Evolutionary conservation across 2,329 filamentous ascomycete species (phyloP).

Genomic region (Alternaria arbusti): DNA sequence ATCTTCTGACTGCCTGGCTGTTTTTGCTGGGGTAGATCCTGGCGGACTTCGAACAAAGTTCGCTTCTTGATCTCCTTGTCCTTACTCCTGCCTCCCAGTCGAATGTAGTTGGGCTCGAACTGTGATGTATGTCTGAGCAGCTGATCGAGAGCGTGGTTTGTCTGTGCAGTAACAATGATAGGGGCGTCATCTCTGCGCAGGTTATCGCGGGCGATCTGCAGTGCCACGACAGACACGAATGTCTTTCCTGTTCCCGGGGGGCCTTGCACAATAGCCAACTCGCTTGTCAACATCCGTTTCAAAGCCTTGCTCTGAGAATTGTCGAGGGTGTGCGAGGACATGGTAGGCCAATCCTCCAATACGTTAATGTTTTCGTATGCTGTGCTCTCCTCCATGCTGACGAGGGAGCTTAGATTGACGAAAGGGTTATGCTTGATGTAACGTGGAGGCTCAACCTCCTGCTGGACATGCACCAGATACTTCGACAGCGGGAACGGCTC

Average conservation of each 20-base stretch:
- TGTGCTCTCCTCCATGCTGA: conserved; percentile 46
- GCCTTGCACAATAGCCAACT: conserved; percentile 80
- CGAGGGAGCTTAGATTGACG: conserved; percentile 58
- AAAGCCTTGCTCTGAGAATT: conserved; percentile 73
- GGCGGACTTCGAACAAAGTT: conserved; percentile 69
- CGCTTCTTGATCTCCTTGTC: conserved; percentile 69
- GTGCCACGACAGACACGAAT: conserved; percentile 74
- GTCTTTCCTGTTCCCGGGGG: conserved; percentile 85
- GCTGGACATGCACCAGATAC: conserved; percentile 62
- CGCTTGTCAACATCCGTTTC: conserved; percentile 71
- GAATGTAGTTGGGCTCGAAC: conserved; percentile 68
- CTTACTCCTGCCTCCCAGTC: conserved; percentile 73
- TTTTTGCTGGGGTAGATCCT: conserved; percentile 24
- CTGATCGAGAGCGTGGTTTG: conserved; percentile 90
- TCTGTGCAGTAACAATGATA: conserved; percentile 82
- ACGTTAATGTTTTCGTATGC: conserved; percentile 60
- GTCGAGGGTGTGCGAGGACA: conserved; percentile 64
- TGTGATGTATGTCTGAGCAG: conserved; percentile 69
- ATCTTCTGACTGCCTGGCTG: conserved; percentile 48
- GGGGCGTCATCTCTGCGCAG: conserved; percentile 64
- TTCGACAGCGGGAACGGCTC: conserved; percentile 69
- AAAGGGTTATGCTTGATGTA: conserved; percentile 60
- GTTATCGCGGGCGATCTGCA: conserved; percentile 70
- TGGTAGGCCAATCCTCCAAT: conserved; percentile 61
- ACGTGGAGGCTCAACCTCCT: conserved; percentile 56